Evolutionary conservation across 768 basidiomycete species (phyloP), one percentile per base, ranked within the genome.

Genomic region (Boletus edulis): DNA sequence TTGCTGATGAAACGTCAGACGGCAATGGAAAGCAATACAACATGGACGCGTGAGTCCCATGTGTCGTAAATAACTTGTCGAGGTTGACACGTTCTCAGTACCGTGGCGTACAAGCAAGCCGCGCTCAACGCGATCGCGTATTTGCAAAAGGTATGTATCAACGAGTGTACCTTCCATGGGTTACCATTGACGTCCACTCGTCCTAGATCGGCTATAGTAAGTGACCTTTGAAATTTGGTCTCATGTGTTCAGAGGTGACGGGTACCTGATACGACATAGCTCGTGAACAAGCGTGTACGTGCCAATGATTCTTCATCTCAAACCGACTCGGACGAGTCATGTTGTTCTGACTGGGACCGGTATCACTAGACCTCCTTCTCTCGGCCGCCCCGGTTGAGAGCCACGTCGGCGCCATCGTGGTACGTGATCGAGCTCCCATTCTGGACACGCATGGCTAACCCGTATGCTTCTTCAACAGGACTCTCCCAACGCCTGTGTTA

Each of bases 21-120:
- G 88, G 88, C 2, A 81, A 85, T 61, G 87, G 87, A 12, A 84
- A 79, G 56, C 87, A 89, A 67, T 86, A 88, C 69, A 77, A 83
- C 63, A 90, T 90, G 88, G 85, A 87, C 61, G 83, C 86, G 80
- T 87, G 67, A 62, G 81, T 60, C 4, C 8, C 1, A 31, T 11
- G 18, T 42, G 35, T 41, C 15, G 2, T n/a, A 13, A 15, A 44
- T 13, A 9, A 44, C 32, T 18, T 0, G 3, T 20, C 20, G 22
- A 50, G 7, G 29, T 39, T 46, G 41, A 43, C 48, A n/a, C 11
- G 18, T 20, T 24, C 34, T 31, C 47, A 86, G 85, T 0, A 81
- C 87, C 20, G 85, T 87, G 17, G 88, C 89, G 3, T 91, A 87
- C 67, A 89, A 91, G 65, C 87, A 88, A 70, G 89, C 89, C 6